Evolutionary conservation across 148 eudicot species (phyloP).

Genomic region (Fagopyrum esculentum): DNA sequence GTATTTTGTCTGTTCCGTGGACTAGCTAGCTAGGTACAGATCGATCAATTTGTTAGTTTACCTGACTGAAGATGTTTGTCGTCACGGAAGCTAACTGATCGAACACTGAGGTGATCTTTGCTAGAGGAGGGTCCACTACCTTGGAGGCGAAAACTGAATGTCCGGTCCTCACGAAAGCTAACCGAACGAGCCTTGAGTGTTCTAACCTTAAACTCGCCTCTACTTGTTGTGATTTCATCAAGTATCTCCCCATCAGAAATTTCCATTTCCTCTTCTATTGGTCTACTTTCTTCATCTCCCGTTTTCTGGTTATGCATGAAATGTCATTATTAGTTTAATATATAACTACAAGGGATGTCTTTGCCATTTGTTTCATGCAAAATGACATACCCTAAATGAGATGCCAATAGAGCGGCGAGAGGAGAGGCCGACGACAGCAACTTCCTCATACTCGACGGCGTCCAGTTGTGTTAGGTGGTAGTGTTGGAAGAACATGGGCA

Average conservation of each 20-base stretch:
- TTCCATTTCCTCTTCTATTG: neutral
- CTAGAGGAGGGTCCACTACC: neutral
- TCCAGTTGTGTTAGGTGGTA: conserved; percentile 55
- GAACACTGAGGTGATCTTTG: neutral
- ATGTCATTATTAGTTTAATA: too few species aligned
- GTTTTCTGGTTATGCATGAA: too few species aligned
- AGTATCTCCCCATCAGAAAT: conserved; percentile 26
- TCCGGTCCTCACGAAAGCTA: conserved; percentile 6
- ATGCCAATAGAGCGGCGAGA: conserved; percentile 21
- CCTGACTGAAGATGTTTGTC: conserved; percentile 26
- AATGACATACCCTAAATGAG: conserved; percentile 25
- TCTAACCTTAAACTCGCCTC: conserved; percentile 52
- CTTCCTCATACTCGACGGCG: conserved; percentile 77
- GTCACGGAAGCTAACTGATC: conserved; percentile 13
- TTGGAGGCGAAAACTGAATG: too few species aligned
- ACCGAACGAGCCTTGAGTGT: neutral
- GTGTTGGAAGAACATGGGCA: conserved; percentile 57
- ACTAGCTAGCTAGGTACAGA: neutral
- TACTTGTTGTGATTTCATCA: conserved; percentile 45
- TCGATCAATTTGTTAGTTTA: neutral
- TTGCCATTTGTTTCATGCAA: neutral
- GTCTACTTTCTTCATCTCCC: conserved; percentile 1
- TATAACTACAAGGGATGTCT: too few species aligned
- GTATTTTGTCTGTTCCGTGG: too few species aligned
- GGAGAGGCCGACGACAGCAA: conserved; percentile 22